Base-by-base conservation (phyloP, 2,329 filamentous ascomycete species). In the Sclerotiophoma versabilis region DNA sequence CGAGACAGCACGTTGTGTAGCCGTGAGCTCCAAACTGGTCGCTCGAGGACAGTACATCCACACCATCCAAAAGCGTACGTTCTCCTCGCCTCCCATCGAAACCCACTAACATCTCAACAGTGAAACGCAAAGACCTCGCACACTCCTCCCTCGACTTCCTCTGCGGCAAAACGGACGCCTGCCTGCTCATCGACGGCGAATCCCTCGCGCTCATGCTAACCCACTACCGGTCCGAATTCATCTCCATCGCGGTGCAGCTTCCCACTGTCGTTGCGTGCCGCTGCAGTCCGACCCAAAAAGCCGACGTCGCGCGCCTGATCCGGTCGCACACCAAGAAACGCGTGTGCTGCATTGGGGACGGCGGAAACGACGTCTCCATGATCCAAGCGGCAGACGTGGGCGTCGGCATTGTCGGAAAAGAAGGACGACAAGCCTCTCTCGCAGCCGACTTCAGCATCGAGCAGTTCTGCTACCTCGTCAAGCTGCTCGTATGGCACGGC, bases 311-410 rank as follows among this genome's bases (percentile, higher is more conserved):
- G 9, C 87, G 85, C 63, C 84, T 98, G 42, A 99, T 99, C 77
- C 91, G 93, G 57, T 85, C 90, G 44, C 88, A 91, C 76, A 99
- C 95, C 17, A 92, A 91, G 75, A 98, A 98, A 76, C 89, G 96
- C 12, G 91, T 98, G 14, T 96, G 93, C 77, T 98, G 95, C 72
- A 99, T 99, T 64, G 95, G 95, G 30, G 95, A 99, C 70, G 95
- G 95, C 62, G 95, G 96, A 66, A 99, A 99, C 76, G 96, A 99
- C 73, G 95, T 99, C 5, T 93, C 89, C 64, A 99, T 99, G 95
- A 99, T 99, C 64, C 95, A 98, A 80, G 93, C 95, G 7, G 95
- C 96, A 0, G 95, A 99, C 69, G 93, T 99, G 0, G 96, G 96
- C 57, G 93, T 99, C 22, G 95, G 95, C 57, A 99, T 99, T 58